Evolutionary conservation across 345 rosid species (phyloP), one percentile per base, ranked within the genome.

Genomic region (Barbarea vulgaris): DNA sequence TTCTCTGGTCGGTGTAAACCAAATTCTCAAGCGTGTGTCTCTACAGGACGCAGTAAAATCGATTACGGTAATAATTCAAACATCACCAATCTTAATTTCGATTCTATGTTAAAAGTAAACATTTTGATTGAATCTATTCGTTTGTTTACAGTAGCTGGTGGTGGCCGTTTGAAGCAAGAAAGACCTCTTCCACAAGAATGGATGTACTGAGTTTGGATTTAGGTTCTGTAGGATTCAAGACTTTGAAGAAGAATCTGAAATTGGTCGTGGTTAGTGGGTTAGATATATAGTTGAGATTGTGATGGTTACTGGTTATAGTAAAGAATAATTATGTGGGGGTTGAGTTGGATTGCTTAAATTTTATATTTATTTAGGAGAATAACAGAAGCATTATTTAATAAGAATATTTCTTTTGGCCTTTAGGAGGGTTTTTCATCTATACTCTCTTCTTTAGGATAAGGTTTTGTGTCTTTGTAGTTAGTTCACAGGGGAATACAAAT

Each of bases 131-230:
- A 13, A 27, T 30, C 13, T 50, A 1, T 63, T 19, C 1, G 17
- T 37, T 41, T 52, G 57, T 53, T 65, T 78, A 37, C 77, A 84
- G 97, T 47, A 79, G 44, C 28, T 80, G 22, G 69, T 80, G 18
- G 68, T 87, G 74, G 93, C 81, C 47, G 42, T 57, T 7, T 47
- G 52, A 57, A 75, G 78, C 82, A 83, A 50, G 91, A 85, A 64
- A 34, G 75, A 69, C 76, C 66, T 30, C 79, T 91, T 28, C 97
- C 88, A 14, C 85, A 86, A 50, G 94, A 91, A 42, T 87, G 94
- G 93, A 85, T 80, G 1, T 90, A 90, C 47, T 85, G 83, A 86
- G 0, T 55, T 69, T 21, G 10, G 41, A 25, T 34, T 34, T 52
- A 28, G 25, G 65, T 56, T 55, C 28, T 65, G 46, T 55, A 24